Percentiles rank a stretch among this genome's conserved stretches.
Conservation (phyloP, 768 basidiomycete species). For the Termitomyces sp. region DNA sequence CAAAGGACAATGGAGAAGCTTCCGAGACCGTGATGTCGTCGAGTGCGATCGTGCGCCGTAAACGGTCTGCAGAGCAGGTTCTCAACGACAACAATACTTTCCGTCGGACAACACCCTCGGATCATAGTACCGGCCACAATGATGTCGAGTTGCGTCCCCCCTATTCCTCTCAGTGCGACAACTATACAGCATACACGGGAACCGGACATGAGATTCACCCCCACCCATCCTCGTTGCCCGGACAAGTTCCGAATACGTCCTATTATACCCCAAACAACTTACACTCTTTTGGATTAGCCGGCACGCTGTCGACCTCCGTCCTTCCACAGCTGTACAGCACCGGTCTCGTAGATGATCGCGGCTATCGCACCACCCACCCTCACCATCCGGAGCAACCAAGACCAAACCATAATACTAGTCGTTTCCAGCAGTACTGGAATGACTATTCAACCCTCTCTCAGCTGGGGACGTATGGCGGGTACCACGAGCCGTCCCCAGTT, state of each 20-base stretch:
- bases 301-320: constrained; percentile 65
- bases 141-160: constrained; percentile 20
- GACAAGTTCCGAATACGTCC: not conserved
- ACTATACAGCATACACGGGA: constrained; percentile 10
- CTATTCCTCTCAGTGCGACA: constrained; percentile 12
- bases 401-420: constrained; percentile 19
- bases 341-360: constrained; percentile 55
- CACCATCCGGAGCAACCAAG: constrained; percentile 17
- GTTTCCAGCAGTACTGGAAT: constrained; percentile 54
- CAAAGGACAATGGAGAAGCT: constrained; percentile 40
- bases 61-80: constrained; percentile 58
- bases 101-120: constrained; percentile 1
- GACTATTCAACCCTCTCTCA: constrained; percentile 53
- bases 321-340: constrained; percentile 77
- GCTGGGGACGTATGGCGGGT: constrained; percentile 37
- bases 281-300: constrained; percentile 33
- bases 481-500: constrained; percentile 17
- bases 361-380: not conserved
- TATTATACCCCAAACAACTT: constrained; percentile 24
- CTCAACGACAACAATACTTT: constrained; percentile 30
- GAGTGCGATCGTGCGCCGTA: constrained; percentile 36
- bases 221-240: constrained; percentile 1
- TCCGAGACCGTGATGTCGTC: constrained; percentile 20
- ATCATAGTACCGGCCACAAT: constrained; percentile 7
- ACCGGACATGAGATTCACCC: constrained; percentile 9